A percentile compares a stretch with the other conserved stretches of the same genome.
These are phyloP conservation scores for Hypocrella siamensis DNA, from an alignment of 2,329 filamentous ascomycete species.

Conservation along the genomic window DNA sequence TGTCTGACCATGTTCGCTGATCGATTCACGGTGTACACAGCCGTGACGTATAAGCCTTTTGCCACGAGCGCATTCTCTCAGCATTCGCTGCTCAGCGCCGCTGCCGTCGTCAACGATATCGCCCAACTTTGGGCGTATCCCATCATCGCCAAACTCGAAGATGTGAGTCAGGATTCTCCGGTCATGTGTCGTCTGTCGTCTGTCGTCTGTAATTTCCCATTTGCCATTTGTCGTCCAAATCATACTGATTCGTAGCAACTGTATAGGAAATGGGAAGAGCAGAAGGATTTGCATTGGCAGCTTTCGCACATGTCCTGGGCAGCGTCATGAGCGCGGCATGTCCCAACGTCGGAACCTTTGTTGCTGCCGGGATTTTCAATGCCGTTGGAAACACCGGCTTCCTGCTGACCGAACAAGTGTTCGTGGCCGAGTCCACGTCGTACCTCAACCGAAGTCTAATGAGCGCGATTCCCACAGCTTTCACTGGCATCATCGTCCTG, in stretches of 20 bases:
- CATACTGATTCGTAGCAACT: too few species aligned
- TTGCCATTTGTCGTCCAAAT: too few species aligned
- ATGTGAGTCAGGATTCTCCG: constrained; percentile 15
- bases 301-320: constrained; percentile 20
- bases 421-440: constrained; percentile 45
- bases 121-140: constrained; percentile 39
- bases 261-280: constrained; percentile 36
- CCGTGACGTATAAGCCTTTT: constrained; percentile 16
- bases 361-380: constrained; percentile 42
- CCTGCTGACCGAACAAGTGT: constrained; percentile 24
- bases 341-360: constrained; percentile 34
- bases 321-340: constrained; percentile 42
- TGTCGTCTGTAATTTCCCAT: too few species aligned
- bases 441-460: constrained; percentile 45
- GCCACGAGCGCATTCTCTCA: constrained; percentile 23
- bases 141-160: constrained; percentile 42
- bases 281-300: constrained; percentile 30
- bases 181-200: too few species aligned
- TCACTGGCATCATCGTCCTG: constrained; percentile 16
- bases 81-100: constrained; percentile 32
- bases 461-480: constrained; percentile 37
- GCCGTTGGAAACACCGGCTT: constrained; percentile 31
- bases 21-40: constrained; percentile 15
- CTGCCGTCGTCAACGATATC: constrained; percentile 29
- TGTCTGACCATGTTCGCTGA: constrained; percentile 15